Evolutionary conservation across 2,329 filamentous ascomycete genomes (phyloP), one percentile per base, ranked within the genome.

Genomic region (Botrytis squamosa): DNA sequence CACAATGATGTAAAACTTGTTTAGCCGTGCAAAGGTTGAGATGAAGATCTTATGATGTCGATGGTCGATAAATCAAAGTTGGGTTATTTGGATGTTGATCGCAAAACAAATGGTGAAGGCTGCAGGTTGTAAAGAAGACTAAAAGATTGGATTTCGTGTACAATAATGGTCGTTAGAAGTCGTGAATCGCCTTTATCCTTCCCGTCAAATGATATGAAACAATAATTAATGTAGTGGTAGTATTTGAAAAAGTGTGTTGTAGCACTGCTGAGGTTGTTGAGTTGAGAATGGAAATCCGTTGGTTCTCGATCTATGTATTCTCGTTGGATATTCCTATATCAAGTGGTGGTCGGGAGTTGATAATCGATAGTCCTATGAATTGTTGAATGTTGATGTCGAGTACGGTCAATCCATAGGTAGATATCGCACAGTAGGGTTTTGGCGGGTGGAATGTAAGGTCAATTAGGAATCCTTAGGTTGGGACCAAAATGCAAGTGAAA

Each of bases 111-210:
- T 25, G 36, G 25, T 42, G n/a, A 70, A 46, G 40, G 52, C 49
- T 40, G 40, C 14, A 36, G n/a, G 40, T 46, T 25, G 44, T 29
- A 33, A 70, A 70, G 57, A 25, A 36, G 68, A 49, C 20, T 33
- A 25, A n/a, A 29, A 46, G 40, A 57, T 71, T 66, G 59, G 60
- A 44, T 42, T 65, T 57, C 64, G 64, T 66, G 44, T 66, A 38
- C 64, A 66, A 52, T 66, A n/a, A 64, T 66, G 46, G 42, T 71
- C 70, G 70, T 71, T 44, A 71, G 36, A 49, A 55, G 59, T 71
- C 70, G 70, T 71, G 70, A 71, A 71, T 71, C 60, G n/a, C 70
- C 70, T 66, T 66, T 66, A 33, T 42, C 36, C 70, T 29, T 55
- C 59, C 70, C 36, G 20, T 40, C 42, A 55, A 72, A 20, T 49